Evolutionary conservation across 768 basidiomycete genomes (phyloP), one percentile per base, ranked within the genome.

Genomic region (Clathrus columnatus): DNA sequence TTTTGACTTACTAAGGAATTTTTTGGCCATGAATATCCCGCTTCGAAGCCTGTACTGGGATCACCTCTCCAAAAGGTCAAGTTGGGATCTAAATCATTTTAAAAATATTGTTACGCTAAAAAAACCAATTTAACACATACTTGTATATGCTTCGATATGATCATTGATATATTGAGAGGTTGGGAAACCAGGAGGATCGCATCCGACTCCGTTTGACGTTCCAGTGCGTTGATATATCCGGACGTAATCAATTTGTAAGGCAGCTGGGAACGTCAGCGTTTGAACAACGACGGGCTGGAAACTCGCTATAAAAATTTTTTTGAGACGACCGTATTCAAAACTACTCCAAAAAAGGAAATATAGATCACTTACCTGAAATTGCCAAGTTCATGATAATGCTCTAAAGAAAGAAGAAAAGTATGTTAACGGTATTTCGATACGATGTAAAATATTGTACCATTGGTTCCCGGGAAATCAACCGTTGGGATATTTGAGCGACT

Each of bases 211-310:
- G 62, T 86, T 87, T 27, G 60, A 69, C 50, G 69, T 57, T 2
- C 77, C 80, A 59, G 76, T 72, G 49, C 80, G 69, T 68, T 90
- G 88, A 66, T 90, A 92, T 18, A 92, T 84, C 23, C 89, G 77
- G 41, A 91, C 82, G 64, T 90, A 91, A 66, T 92, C 87, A 32
- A 91, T 69, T 41, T 77, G 71, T 73, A 89, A 75, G 61, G 82
- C 79, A 0, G 81, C 78, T 0, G 87, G 87, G 75, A 87, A 88
- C 21, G 68, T 66, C 74, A 89, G 74, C 43, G 83, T 75, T 21
- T 70, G 52, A 42, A 75, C 56, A 53, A 84, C 76, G 57, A 81
- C 74, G 2, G 69, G 68, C 58, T 89, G 87, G 81, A 89, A 91
- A 61, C 80, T 82, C 28, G 73, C 81, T 75, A 63, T 26, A 29